Percentiles rank a stretch among this genome's conserved stretches.
Evolutionary conservation across 1,284 basidiomycete species (phyloP).

Genomic region (Puccinia hordei): DNA sequence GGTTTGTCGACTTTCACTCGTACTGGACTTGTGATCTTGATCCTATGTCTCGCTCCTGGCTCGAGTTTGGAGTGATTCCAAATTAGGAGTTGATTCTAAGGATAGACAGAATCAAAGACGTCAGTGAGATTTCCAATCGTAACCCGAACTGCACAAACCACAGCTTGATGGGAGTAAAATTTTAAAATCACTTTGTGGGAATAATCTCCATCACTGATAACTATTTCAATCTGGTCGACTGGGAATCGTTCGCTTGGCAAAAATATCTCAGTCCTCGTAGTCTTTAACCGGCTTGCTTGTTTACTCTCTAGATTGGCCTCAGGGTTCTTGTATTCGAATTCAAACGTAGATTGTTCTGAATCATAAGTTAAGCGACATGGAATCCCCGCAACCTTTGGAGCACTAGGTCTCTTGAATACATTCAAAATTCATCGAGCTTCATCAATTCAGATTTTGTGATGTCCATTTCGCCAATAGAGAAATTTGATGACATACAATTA

Average conservation of each 20-base stretch:
- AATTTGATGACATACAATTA: constrained; percentile 29
- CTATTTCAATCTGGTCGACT: not conserved
- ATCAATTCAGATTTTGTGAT: not conserved
- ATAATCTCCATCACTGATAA: constrained; percentile 47
- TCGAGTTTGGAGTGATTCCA: constrained; percentile 36
- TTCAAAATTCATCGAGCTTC: not conserved
- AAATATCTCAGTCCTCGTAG: constrained; percentile 56
- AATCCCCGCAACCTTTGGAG: constrained; percentile 58
- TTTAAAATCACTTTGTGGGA: not conserved
- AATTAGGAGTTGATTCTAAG: constrained; percentile 30
- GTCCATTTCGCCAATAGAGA: not conserved
- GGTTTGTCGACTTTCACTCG: constrained; percentile 1
- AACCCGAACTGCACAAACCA: not conserved
- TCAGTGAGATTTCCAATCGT: not conserved
- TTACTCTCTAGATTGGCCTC: not conserved
- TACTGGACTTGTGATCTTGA: constrained; percentile 19
- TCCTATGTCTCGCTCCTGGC: constrained; percentile 17
- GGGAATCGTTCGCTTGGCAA: constrained; percentile 54
- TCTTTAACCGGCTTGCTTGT: constrained; percentile 3
- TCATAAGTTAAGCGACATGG: constrained; percentile 56
- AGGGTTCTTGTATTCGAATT: constrained; percentile 56
- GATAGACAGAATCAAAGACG: not conserved
- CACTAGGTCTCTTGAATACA: constrained; percentile 57
- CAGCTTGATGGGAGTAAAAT: not conserved
- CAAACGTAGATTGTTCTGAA: constrained; percentile 53